Evolutionary conservation across 192 early-diverging fungal species (phyloP).

Genomic region (Mortierella antarctica): DNA sequence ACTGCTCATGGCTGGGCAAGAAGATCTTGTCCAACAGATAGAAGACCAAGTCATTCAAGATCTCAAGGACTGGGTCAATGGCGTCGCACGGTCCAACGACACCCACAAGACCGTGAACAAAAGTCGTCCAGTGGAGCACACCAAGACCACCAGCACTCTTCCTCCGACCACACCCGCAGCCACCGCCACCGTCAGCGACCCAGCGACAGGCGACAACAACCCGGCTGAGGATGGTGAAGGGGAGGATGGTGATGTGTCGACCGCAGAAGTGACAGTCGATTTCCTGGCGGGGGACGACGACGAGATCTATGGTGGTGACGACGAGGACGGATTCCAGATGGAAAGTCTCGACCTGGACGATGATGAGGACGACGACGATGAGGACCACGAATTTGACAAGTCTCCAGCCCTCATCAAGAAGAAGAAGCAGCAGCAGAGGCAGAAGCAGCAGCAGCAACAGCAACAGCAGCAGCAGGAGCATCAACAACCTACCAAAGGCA

Average conservation of each 20-base stretch:
- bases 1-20: conserved; percentile 9
- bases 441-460: not conserved
- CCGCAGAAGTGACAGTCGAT: not conserved
- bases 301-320: conserved; percentile 3
- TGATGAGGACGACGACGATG: conserved; percentile 11
- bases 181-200: not conserved
- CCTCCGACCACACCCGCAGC: not conserved
- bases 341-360: not conserved
- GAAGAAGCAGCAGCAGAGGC: not conserved
- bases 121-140: not conserved
- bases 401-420: not conserved
- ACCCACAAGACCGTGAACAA: conserved; percentile 1
- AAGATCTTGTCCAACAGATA: conserved; percentile 17
- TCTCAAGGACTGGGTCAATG: conserved; percentile 26
- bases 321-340: not conserved
- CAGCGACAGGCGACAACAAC: too few species aligned
- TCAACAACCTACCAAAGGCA: not conserved
- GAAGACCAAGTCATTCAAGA: conserved; percentile 23
- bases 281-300: conserved; percentile 9
- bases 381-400: not conserved
- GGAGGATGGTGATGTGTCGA: too few species aligned
- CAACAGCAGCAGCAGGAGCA: not conserved
- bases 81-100: not conserved
- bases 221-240: too few species aligned
- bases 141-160: not conserved